phyloP scores from a whole-genome alignment of 345 rosid species.

The Ceriops tagal region DNA sequence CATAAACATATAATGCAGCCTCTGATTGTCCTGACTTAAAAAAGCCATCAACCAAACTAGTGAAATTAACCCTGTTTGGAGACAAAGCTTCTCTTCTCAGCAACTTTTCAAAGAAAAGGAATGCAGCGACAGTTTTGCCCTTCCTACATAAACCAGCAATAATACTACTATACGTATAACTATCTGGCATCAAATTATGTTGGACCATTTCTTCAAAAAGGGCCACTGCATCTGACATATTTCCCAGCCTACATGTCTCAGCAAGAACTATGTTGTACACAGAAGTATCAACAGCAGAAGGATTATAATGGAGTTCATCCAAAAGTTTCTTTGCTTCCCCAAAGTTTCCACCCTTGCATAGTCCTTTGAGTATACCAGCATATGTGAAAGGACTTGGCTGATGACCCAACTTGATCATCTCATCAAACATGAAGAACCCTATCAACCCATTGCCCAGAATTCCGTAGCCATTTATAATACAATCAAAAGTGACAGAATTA shows the following conservation, averaged over 20 bases:
- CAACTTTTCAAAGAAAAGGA: constrained; percentile 50
- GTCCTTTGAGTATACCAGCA: constrained; percentile 78
- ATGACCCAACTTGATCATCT: constrained; percentile 65
- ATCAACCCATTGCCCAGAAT: constrained; percentile 51
- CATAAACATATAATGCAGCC: constrained; percentile 42
- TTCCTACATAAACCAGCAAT: constrained; percentile 65
- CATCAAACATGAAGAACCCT: constrained; percentile 67
- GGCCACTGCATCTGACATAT: constrained; percentile 51
- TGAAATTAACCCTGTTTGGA: constrained; percentile 43
- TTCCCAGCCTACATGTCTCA: constrained; percentile 57
- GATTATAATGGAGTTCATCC: constrained; percentile 46
- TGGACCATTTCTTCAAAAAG: constrained; percentile 68
- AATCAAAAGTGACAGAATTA: constrained; percentile 55
- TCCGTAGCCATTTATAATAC: constrained; percentile 62
- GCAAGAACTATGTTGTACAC: constrained; percentile 65
- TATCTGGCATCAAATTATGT: constrained; percentile 54
- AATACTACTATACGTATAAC: constrained; percentile 59
- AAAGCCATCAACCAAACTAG: constrained; percentile 66
- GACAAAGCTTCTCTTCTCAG: constrained; percentile 38
- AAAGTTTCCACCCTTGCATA: constrained; percentile 65
- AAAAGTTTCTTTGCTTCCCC: constrained; percentile 61
- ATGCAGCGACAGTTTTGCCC: constrained; percentile 64
- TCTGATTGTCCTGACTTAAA: constrained; percentile 65
- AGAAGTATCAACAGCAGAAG: constrained; percentile 56
- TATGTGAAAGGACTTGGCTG: constrained; percentile 65